Percentiles rank a stretch among this genome's conserved stretches.
These are phyloP conservation scores for Hibiscus mutabilis DNA, from an alignment of 345 rosid species.

Conservation along the genomic window DNA sequence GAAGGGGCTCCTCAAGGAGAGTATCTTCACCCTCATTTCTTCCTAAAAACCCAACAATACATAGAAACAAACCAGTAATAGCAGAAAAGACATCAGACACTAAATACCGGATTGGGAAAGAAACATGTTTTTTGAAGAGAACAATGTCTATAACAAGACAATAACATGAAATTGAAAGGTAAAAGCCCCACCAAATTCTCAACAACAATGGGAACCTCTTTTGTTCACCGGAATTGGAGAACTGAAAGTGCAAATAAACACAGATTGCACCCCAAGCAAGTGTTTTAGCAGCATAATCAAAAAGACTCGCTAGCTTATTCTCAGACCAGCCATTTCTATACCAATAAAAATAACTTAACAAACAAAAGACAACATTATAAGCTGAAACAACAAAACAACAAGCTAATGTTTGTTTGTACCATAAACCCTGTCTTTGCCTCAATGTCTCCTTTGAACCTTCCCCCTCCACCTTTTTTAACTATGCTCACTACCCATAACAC, in stretches of 20 bases:
- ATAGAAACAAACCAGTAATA: slow-evolving; percentile 14
- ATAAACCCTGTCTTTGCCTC: slow-evolving; percentile 11
- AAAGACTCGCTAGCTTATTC: slow-evolving; percentile 26
- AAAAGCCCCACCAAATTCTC: slow-evolving; percentile 55
- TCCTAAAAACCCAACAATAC: slow-evolving; percentile 10
- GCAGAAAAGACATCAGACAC: slow-evolving; percentile 17
- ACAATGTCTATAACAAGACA: slow-evolving; percentile 29
- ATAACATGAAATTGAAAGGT: slow-evolving; percentile 35
- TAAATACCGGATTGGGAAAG: slow-evolving; percentile 7
- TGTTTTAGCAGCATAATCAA: slow-evolving; percentile 30
- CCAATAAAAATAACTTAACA: slow-evolving; percentile 36
- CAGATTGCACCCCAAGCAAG: slow-evolving; percentile 41
- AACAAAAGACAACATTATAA: slow-evolving; percentile 27
- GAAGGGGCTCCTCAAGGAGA: slow-evolving; percentile 37
- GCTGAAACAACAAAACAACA: slow-evolving; percentile 34
- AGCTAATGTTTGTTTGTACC: slow-evolving; percentile 25
- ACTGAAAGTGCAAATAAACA: slow-evolving; percentile 25
- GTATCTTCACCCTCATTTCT: slow-evolving; percentile 3
- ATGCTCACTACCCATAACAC: slow-evolving; percentile 30
- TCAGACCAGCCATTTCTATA: too few species aligned
- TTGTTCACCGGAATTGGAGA: slow-evolving; percentile 14
- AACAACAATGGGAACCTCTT: slow-evolving; percentile 27
- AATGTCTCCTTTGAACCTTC: slow-evolving; percentile 17
- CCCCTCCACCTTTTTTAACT: slow-evolving; percentile 14
- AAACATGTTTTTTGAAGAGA: slow-evolving; percentile 1